Evolutionary conservation across 1,284 basidiomycete genomes (phyloP).

Genomic region (Puccinia hordei): DNA sequence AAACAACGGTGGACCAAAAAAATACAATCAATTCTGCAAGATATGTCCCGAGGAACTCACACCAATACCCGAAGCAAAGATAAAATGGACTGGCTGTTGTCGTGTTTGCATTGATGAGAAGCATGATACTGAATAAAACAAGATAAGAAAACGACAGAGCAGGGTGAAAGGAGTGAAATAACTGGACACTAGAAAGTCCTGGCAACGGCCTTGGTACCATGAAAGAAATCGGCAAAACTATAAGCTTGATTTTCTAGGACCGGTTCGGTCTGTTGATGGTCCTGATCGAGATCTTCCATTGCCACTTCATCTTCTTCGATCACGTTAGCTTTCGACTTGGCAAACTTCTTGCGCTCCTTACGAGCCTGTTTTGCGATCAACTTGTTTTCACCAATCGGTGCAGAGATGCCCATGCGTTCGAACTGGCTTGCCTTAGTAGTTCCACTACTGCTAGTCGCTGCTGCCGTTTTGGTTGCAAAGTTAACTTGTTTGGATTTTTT

Average conservation of each 20-base stretch:
- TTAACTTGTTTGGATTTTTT: constrained; percentile 50
- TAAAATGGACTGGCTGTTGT: too few species aligned
- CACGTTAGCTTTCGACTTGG: constrained; percentile 57
- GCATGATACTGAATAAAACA: not conserved
- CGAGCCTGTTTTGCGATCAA: constrained; percentile 54
- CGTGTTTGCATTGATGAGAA: too few species aligned
- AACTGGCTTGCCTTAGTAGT: constrained; percentile 41
- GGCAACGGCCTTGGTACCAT: constrained; percentile 45
- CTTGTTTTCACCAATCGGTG: constrained; percentile 51
- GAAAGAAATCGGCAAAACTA: constrained; percentile 54
- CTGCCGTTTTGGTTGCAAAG: constrained; percentile 51
- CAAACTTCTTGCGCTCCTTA: constrained; percentile 55
- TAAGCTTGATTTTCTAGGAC: constrained; percentile 50
- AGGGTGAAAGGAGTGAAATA: not conserved
- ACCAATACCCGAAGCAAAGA: too few species aligned
- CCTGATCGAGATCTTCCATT: constrained; percentile 31
- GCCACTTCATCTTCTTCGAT: constrained; percentile 47
- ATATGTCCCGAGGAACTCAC: too few species aligned
- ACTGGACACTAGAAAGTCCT: constrained; percentile 38
- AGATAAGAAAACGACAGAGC: not conserved
- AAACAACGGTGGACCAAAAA: too few species aligned
- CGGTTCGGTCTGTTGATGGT: not conserved
- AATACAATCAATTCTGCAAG: too few species aligned
- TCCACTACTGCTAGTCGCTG: constrained; percentile 51
- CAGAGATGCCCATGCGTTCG: constrained; percentile 50